These are phyloP conservation scores for Lachnellula hyalina DNA, from an alignment of 2,329 filamentous ascomycete genomes.

Conservation along the genomic window DNA sequence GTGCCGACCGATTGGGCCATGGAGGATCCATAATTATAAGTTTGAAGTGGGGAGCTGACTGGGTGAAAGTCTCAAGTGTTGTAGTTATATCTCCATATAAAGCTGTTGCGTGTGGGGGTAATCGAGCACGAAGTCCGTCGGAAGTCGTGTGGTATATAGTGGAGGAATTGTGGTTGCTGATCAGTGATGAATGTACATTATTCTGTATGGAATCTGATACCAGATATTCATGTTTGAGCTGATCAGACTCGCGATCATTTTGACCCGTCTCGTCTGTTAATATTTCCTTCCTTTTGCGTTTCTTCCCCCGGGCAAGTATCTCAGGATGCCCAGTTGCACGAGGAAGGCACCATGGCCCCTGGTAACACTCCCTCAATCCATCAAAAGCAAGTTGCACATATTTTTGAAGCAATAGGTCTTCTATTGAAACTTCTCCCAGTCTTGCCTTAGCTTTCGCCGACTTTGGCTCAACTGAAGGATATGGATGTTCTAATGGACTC, in stretches of 20 bases:
- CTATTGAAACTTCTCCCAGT: constrained; percentile 11
- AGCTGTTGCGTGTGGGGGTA: constrained; percentile 39
- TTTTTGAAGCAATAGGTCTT: constrained; percentile 26
- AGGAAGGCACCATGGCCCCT: constrained; percentile 32
- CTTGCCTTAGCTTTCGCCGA: constrained; percentile 32
- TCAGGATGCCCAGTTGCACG: constrained; percentile 11
- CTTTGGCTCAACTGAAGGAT: constrained; percentile 50
- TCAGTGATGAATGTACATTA: background rate
- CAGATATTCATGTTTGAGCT: background rate
- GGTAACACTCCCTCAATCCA: constrained; percentile 17
- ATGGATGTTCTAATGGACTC: constrained; percentile 37
- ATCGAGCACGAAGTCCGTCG: background rate
- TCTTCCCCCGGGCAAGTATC: background rate
- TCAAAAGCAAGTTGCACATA: constrained; percentile 26
- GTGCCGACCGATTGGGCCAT: constrained; percentile 74
- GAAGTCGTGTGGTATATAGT: background rate
- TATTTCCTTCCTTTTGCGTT: constrained; percentile 2
- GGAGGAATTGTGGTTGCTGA: background rate
- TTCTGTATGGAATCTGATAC: too few species aligned
- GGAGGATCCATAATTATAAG: constrained; percentile 71
- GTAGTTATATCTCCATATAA: constrained; percentile 46
- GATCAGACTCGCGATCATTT: background rate
- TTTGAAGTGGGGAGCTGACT: constrained; percentile 51
- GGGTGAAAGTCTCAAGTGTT: constrained; percentile 37
- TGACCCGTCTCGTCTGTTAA: background rate